Conservation (phyloP, 495 filamentous ascomycete species). For the Neurospora cerealis region DNA sequence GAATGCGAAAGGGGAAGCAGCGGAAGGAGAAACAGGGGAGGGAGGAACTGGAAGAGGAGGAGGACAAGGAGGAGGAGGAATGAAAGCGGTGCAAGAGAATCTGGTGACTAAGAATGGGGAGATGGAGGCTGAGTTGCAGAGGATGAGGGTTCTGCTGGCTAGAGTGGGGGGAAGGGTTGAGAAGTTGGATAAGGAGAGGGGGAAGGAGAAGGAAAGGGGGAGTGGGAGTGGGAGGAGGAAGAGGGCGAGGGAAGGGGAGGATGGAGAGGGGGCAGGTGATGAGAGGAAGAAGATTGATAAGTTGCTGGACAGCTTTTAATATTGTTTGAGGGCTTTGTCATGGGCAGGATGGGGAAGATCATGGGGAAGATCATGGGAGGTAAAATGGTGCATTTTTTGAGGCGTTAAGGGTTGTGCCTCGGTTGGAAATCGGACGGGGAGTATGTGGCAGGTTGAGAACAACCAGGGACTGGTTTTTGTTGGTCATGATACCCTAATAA, state of each 20-base stretch:
- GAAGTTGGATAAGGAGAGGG: constrained; percentile 17
- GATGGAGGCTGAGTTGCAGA: constrained; percentile 61
- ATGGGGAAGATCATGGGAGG: background rate
- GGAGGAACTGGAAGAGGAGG: constrained; percentile 6
- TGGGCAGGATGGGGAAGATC: background rate
- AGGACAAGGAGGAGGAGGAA: background rate
- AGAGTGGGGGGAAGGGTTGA: constrained; percentile 55
- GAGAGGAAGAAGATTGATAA: constrained; percentile 33
- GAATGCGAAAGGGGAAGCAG: background rate
- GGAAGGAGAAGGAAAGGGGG: constrained; percentile 5
- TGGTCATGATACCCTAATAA: background rate
- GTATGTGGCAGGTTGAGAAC: background rate
- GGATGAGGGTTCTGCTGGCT: constrained; percentile 65
- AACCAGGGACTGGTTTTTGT: background rate
- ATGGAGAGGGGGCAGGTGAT: constrained; percentile 20
- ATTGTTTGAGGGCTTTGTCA: background rate
- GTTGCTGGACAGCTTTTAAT: constrained; percentile 27
- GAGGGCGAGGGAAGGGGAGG: background rate
- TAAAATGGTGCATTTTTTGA: background rate
- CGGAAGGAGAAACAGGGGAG: background rate
- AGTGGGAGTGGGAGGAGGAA: background rate
- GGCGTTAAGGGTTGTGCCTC: background rate
- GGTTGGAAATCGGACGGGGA: background rate
- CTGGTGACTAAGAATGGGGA: constrained; percentile 65
- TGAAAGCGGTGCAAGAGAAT: constrained; percentile 60